A percentile compares a stretch with the other conserved stretches of the same genome.
phyloP scores from a whole-genome alignment of 306 rosid species.

The Elaeagnus macrophylla region DNA sequence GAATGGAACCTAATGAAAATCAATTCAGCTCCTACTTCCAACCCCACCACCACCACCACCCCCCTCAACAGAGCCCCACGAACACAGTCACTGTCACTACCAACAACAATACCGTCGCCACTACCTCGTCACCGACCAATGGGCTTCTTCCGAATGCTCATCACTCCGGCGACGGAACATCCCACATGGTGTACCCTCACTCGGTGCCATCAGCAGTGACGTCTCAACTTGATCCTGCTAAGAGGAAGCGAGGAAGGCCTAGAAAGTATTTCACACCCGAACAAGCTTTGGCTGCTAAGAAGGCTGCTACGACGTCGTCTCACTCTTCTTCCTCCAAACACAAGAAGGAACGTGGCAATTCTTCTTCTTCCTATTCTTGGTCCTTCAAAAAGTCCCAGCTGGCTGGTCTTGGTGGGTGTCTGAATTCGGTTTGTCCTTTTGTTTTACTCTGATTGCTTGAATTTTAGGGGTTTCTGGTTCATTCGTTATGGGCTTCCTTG shows the following conservation, averaged over 20 bases:
- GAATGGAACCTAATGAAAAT: slow-evolving; percentile 84
- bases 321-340: slow-evolving; percentile 44
- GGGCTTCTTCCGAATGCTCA: slow-evolving; percentile 36
- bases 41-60: slow-evolving; percentile 27
- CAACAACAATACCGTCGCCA: slow-evolving; percentile 14
- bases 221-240: slow-evolving; percentile 48
- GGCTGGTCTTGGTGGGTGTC: slow-evolving; percentile 38
- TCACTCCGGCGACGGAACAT: slow-evolving; percentile 31
- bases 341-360: slow-evolving; percentile 33
- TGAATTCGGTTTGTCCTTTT: neutral
- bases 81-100: slow-evolving; percentile 21
- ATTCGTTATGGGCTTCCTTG: neutral
- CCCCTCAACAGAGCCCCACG: slow-evolving; percentile 20
- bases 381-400: slow-evolving; percentile 58
- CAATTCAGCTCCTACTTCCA: slow-evolving; percentile 72
- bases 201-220: slow-evolving; percentile 58
- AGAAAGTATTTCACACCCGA: slow-evolving; percentile 83
- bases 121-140: slow-evolving; percentile 42
- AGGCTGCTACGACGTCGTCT: slow-evolving; percentile 71
- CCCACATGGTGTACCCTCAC: slow-evolving; percentile 66
- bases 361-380: slow-evolving; percentile 38
- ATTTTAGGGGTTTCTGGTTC: neutral
- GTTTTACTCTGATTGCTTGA: neutral
- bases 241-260: slow-evolving; percentile 86
- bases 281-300: slow-evolving; percentile 82